phyloP scores from a whole-genome alignment of 192 early-diverging fungal species.

The Kappamyces sp. region DNA sequence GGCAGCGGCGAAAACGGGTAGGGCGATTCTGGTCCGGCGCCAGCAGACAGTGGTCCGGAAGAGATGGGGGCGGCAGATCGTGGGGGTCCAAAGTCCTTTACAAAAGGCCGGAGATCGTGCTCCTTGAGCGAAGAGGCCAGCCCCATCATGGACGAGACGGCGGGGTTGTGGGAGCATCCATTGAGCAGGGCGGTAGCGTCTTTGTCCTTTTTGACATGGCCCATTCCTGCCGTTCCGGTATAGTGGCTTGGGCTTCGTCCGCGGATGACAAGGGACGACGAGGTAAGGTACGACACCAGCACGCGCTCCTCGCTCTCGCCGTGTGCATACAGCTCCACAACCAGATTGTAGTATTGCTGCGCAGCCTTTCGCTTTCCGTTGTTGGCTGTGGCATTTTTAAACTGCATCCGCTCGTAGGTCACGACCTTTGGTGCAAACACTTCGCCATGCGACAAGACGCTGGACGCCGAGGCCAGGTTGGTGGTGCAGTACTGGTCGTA shows the following conservation, averaged over 20 bases:
- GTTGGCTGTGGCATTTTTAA: conserved; percentile 92
- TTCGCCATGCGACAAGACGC: neutral
- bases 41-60: too few relatives aligned
- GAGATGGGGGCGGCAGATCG: too few relatives aligned
- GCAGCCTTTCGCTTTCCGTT: conserved; percentile 87
- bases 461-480: conserved; percentile 9
- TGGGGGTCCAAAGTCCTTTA: too few relatives aligned
- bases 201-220: too few relatives aligned
- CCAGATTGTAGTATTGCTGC: conserved; percentile 84
- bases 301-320: conserved; percentile 27
- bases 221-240: conserved; percentile 14
- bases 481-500: conserved; percentile 22
- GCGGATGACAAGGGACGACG: conserved; percentile 82
- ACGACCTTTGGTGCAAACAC: conserved; percentile 20
- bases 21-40: too few relatives aligned
- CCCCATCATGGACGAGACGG: too few relatives aligned
- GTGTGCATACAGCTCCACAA: conserved; percentile 64
- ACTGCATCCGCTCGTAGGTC: conserved; percentile 90
- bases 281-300: conserved; percentile 64
- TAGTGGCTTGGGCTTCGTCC: conserved; percentile 95
- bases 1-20: too few relatives aligned
- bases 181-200: too few relatives aligned
- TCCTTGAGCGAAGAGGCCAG: too few relatives aligned
- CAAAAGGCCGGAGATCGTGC: too few relatives aligned
- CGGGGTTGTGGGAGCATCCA: too few relatives aligned